phyloP scores from a whole-genome alignment of 768 basidiomycete genomes.

The Termitomyces bulborhizus region DNA sequence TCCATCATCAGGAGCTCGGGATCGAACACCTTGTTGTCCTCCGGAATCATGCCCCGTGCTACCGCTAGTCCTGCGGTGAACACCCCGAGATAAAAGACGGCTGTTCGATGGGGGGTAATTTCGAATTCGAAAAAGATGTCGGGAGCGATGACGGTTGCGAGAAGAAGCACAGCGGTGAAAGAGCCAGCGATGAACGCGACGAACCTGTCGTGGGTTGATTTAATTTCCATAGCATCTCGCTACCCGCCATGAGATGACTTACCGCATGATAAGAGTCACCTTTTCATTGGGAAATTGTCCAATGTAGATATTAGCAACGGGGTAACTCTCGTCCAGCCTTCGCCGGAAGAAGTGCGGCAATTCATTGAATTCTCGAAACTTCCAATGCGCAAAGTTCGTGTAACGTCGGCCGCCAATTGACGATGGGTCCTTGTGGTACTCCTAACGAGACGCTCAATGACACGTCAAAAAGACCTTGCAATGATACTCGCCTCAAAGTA shows the following conservation, averaged over 20 bases:
- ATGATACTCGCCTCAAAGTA: conserved; percentile 83
- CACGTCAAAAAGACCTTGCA: conserved; percentile 1
- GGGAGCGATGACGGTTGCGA: conserved; percentile 89
- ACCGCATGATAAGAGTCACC: conserved; percentile 86
- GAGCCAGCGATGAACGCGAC: conserved; percentile 95
- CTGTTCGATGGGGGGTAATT: conserved; percentile 87
- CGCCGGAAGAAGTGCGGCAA: conserved; percentile 88
- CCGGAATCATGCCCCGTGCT: conserved; percentile 92
- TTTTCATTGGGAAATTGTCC: conserved; percentile 98
- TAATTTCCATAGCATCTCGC: not conserved
- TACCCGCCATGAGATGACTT: conserved; percentile 16
- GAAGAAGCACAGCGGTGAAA: conserved; percentile 90
- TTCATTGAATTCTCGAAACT: conserved; percentile 99
- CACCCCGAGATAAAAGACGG: conserved; percentile 86
- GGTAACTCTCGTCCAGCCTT: conserved; percentile 84
- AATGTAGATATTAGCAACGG: conserved; percentile 89
- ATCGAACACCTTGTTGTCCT: conserved; percentile 90
- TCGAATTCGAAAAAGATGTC: conserved; percentile 93
- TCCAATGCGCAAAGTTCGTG: conserved; percentile 95
- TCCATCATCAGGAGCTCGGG: conserved; percentile 90
- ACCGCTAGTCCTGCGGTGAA: conserved; percentile 88
- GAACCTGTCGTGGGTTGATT: conserved; percentile 48
- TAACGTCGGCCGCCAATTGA: conserved; percentile 89
- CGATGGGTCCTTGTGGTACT: conserved; percentile 98
- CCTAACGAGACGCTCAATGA: conserved; percentile 40